phyloP scores from a whole-genome alignment of 2,329 filamentous ascomycete genomes.

The Cyphellophora attinorum region DNA sequence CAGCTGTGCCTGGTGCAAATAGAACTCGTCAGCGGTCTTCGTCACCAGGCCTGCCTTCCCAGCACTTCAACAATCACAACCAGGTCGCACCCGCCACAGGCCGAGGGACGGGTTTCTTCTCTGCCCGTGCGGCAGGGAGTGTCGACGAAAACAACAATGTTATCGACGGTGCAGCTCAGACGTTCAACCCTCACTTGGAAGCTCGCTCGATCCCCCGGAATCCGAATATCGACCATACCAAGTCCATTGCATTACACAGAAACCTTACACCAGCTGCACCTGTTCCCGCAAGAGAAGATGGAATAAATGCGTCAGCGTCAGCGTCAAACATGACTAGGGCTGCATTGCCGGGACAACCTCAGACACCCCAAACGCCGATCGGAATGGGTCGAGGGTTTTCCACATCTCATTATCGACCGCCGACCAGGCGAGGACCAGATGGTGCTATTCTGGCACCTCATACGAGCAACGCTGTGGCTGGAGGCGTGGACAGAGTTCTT shows the following conservation, averaged over 20 bases:
- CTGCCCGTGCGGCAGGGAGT: slow-evolving; percentile 54
- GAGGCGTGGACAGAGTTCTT: slow-evolving; percentile 8
- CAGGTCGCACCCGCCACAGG: slow-evolving; percentile 3
- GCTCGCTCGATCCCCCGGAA: slow-evolving; percentile 84
- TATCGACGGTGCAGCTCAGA: slow-evolving; percentile 34
- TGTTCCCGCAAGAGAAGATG: slow-evolving; percentile 1
- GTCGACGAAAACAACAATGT: slow-evolving; percentile 42
- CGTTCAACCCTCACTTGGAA: slow-evolving; percentile 65
- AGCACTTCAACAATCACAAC: slow-evolving; percentile 8
- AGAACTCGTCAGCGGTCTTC: slow-evolving; percentile 6
- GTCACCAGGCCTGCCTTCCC: slow-evolving; percentile 13
- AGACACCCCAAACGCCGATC: slow-evolving; percentile 18
- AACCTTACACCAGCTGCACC: slow-evolving; percentile 1
- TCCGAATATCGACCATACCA: slow-evolving; percentile 72
- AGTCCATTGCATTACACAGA: slow-evolving; percentile 61
- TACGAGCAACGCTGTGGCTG: slow-evolving; percentile 13
- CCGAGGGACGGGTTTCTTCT: slow-evolving; percentile 57
- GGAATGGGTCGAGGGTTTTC: slow-evolving; percentile 25
- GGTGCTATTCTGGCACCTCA: slow-evolving; percentile 17
- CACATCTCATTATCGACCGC: slow-evolving; percentile 33
- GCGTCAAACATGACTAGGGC: slow-evolving; percentile 2
- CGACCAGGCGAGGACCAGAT: slow-evolving; percentile 30
- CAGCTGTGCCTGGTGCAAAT: too few relatives aligned
- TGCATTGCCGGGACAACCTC: background rate
- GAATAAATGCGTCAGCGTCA: slow-evolving; percentile 18